phyloP scores from a whole-genome alignment of 1,284 basidiomycete species.

The Pseudozyma sp. region DNA sequence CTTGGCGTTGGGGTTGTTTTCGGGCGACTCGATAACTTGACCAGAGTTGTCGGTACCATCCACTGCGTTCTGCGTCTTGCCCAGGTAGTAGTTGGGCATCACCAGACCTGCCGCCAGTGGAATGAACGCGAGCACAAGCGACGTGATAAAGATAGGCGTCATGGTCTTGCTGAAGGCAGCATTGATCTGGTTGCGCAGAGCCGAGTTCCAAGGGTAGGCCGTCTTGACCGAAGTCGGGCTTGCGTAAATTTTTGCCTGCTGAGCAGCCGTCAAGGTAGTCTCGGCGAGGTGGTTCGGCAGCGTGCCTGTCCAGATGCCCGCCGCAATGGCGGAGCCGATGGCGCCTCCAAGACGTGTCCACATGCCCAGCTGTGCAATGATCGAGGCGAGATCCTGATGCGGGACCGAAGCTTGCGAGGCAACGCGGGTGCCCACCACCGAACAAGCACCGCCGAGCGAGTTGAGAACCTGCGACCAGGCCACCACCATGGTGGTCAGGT shows the following conservation, averaged over 20 bases:
- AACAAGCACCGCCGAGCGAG: conserved; percentile 59
- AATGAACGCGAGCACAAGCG: conserved; percentile 60
- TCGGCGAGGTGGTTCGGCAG: conserved; percentile 69
- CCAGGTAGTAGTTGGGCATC: conserved; percentile 69
- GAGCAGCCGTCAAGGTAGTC: conserved; percentile 64
- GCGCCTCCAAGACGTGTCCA: conserved; percentile 70
- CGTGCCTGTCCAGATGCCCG: conserved; percentile 66
- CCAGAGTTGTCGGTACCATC: conserved; percentile 66
- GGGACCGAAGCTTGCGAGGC: conserved; percentile 69
- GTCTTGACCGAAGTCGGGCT: conserved; percentile 1
- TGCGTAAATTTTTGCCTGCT: conserved; percentile 13
- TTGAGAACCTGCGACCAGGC: conserved; percentile 56
- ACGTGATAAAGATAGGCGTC: conserved; percentile 24
- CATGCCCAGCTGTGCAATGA: conserved; percentile 69
- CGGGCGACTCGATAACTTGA: conserved; percentile 11
- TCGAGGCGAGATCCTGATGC: conserved; percentile 69
- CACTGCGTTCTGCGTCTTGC: conserved; percentile 71
- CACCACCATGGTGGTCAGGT: conserved; percentile 26
- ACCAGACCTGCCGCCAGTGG: conserved; percentile 68
- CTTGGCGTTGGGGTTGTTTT: conserved; percentile 13
- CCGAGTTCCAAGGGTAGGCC: conserved; percentile 7
- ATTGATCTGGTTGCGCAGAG: conserved; percentile 13
- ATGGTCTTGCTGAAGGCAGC: conserved; percentile 18
- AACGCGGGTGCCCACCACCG: conserved; percentile 69
- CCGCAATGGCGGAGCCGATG: conserved; percentile 67